phyloP scores from a whole-genome alignment of 805 yeast species.

The Lipomyces starkeyi region DNA sequence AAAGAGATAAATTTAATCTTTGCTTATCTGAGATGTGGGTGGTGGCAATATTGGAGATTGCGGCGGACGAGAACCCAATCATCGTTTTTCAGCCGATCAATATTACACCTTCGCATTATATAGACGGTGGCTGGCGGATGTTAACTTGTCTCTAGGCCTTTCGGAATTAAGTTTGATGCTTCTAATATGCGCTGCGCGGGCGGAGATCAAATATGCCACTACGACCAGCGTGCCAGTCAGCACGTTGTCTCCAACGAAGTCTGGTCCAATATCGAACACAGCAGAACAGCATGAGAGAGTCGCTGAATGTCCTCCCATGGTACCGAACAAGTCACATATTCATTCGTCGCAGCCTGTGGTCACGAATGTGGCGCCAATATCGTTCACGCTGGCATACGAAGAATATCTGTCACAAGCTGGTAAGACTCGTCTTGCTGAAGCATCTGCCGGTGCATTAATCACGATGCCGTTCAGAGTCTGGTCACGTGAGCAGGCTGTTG shows the following conservation, averaged over 20 bases:
- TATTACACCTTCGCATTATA: too few relatives aligned
- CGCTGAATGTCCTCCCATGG: neutral
- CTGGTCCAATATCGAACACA: neutral
- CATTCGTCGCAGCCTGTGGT: neutral
- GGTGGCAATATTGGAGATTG: neutral
- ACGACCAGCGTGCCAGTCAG: constrained; percentile 26
- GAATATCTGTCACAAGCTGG: constrained; percentile 59
- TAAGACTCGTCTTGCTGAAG: constrained; percentile 39
- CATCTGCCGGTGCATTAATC: constrained; percentile 54
- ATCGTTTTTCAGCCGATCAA: neutral
- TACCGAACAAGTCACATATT: neutral
- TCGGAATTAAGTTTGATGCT: constrained; percentile 76
- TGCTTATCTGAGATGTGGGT: neutral
- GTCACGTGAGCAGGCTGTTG: constrained; percentile 64
- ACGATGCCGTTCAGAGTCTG: constrained; percentile 54
- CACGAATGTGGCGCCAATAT: constrained; percentile 54
- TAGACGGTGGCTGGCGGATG: neutral
- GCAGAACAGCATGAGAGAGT: neutral
- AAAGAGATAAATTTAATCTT: too few relatives aligned
- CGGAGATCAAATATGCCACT: constrained; percentile 55
- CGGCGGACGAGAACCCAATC: neutral
- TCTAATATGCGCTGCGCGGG: constrained; percentile 76
- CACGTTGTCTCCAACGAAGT: neutral
- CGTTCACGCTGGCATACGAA: constrained; percentile 75
- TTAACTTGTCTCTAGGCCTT: constrained; percentile 47